phyloP scores from a whole-genome alignment of 2,329 filamentous ascomycete genomes.

The Aspergillus tanneri region DNA sequence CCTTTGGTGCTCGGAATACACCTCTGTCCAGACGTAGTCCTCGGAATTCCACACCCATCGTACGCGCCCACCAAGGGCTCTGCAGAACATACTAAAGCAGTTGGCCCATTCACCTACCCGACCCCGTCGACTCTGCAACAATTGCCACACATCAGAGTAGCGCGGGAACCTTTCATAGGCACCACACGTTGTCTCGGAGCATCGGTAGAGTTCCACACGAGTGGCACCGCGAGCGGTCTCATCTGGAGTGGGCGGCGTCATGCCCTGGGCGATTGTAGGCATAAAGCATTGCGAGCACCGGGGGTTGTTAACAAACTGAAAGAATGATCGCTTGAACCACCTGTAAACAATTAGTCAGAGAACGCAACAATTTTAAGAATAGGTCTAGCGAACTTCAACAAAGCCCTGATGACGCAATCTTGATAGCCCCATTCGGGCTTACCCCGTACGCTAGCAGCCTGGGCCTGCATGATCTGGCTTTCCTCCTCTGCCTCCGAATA shows the following conservation, averaged over 20 bases:
- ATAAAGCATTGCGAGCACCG: constrained; percentile 77
- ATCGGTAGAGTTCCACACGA: constrained; percentile 86
- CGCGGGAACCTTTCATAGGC: constrained; percentile 86
- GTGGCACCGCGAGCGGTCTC: constrained; percentile 85
- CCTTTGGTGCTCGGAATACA: constrained; percentile 90
- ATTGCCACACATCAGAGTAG: constrained; percentile 91
- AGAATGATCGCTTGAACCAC: constrained; percentile 96
- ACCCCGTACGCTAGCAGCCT: constrained; percentile 82
- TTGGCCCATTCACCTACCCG: constrained; percentile 96
- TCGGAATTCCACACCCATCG: constrained; percentile 99
- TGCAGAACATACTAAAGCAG: constrained; percentile 97
- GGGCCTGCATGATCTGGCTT: constrained; percentile 78
- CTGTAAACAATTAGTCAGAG: constrained; percentile 43
- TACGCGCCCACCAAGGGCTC: constrained; percentile 84
- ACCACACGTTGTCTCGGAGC: constrained; percentile 72
- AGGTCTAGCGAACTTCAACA: constrained; percentile 66
- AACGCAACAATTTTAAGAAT: constrained; percentile 10
- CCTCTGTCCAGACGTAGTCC: constrained; percentile 96
- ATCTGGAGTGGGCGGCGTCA: constrained; percentile 81
- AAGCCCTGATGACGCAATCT: constrained; percentile 87
- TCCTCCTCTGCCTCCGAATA: constrained; percentile 95
- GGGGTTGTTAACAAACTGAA: constrained; percentile 95
- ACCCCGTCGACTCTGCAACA: constrained; percentile 81
- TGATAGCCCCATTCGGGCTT: constrained; percentile 95
- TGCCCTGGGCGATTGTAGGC: constrained; percentile 78